Base-by-base conservation (phyloP, 2,329 filamentous ascomycete genomes). In the Anthostomella pinea region DNA sequence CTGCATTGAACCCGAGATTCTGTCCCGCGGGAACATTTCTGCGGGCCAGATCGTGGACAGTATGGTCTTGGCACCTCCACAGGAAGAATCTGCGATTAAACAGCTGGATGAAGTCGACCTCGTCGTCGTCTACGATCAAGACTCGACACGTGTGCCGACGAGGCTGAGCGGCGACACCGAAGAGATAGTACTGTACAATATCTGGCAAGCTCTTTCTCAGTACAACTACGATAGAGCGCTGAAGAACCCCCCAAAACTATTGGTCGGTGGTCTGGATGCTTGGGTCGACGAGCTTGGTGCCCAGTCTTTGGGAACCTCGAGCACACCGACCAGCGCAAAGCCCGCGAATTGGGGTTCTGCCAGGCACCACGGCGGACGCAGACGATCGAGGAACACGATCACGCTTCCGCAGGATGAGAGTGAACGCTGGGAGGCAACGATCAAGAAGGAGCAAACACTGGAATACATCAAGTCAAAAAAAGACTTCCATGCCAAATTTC, bases 81-180 rank as follows among this genome's bases (percentile, higher is more conserved):
- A 72, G n/a, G 93, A 98, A 59, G 81, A 85, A 49, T 65, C 72
- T 2, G 69, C 87, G 20, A 95, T 95, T 52, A 80, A 79, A 26
- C 68, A 79, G 38, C 76, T 83, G 10, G 75, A 90, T 46, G 73
- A 84, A 38, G 95, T 85, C 52, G 89, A 97, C 49, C 65, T 96
- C 26, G 77, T 98, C 8, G 86, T 98, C 0, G 93, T 94, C 53
- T 95, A 97, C 59, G 89, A 98, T 59, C 77, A 91, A 48, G 44
- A 73, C 58, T 71, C 86, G 54, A 39, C 75, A 62, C 48, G 68
- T 46, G 52, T 94, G 14, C 62, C 54, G 34, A 47, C 45, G 48
- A 41, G 40, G 46, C 38, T 52, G 52, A 44, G 59, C 48, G 35
- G 58, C 49, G 62, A 60, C 34, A 49, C 60, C 50, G 63, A 62